Evolutionary conservation across 2,329 filamentous ascomycete genomes (phyloP), one percentile per base, ranked within the genome.

Genomic region (Diaporthe helianthi): DNA sequence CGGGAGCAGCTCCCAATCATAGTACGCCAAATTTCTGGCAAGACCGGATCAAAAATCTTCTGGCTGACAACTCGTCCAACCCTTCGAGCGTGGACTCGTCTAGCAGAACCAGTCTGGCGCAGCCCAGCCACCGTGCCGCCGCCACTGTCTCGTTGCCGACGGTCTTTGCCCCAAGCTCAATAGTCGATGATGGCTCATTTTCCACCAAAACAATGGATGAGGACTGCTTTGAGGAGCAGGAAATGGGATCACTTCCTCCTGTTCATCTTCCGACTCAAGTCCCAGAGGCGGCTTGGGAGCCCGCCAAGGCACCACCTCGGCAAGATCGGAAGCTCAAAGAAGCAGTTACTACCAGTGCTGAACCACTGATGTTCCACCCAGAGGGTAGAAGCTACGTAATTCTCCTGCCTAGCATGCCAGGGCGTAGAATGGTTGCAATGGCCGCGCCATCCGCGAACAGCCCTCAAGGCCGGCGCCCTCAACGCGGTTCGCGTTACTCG

Each of bases 151-250:
- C 91, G 15, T 82, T 95, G 9, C 92, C 80, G 60, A 31, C 49
- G 19, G 78, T 81, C 73, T 69, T 76, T 70, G 71, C 74, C 24
- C 64, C 69, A 13, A 69, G 26, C 36, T 69, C 63, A 71, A 68
- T 67, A 70, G 75, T 60, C 6, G 81, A 76, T 22, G 77, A 78
- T 33, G 82, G 81, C 58, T 83, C 84, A 36, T 77, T 85, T 24
- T 84, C 83, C 19, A 89, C 89, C 4, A 92, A 90, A 75, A 88
- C 89, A 58, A 91, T 93, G 80, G 91, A 92, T 7, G 92, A 93
- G 72, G 90, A 92, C 71, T 93, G 92, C 73, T 94, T 94, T 73
- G 92, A 93, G 76, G 91, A 93, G 75, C 91, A 92, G 75, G 91
- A 94, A 77, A 92, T 92, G 83, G 92, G 92, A 4, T 94, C 92